phyloP scores from a whole-genome alignment of 257 asterid genomes.

The Solanum clarkiae region DNA sequence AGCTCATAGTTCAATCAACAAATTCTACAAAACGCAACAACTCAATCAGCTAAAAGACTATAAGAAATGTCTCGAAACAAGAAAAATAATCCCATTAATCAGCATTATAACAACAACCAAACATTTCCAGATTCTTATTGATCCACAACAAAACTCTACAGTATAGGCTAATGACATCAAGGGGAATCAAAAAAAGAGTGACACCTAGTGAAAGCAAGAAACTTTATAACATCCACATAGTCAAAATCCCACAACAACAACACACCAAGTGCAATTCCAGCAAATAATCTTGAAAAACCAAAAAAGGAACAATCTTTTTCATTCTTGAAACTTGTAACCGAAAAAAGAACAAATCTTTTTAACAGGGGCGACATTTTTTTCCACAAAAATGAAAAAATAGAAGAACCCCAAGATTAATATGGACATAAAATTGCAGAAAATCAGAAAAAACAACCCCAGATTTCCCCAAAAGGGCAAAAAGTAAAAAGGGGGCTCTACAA shows the following conservation, averaged over 20 bases:
- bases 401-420: background rate
- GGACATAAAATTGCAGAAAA: background rate
- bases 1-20: slow-evolving; percentile 37
- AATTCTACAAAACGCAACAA: background rate
- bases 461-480: background rate
- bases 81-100: background rate
- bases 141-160: background rate
- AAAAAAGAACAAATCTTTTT: background rate
- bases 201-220: background rate
- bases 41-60: background rate
- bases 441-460: background rate
- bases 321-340: background rate
- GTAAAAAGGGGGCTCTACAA: background rate
- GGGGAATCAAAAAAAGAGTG: background rate
- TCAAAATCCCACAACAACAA: background rate
- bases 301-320: background rate
- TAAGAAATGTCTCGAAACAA: background rate
- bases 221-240: background rate
- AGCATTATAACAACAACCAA: background rate
- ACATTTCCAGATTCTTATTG: background rate
- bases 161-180: background rate
- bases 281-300: background rate
- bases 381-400: background rate
- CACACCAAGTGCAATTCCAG: background rate
- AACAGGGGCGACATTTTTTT: background rate